Conservation (phyloP, 1,284 basidiomycete genomes). For the Tilletia indica region DNA sequence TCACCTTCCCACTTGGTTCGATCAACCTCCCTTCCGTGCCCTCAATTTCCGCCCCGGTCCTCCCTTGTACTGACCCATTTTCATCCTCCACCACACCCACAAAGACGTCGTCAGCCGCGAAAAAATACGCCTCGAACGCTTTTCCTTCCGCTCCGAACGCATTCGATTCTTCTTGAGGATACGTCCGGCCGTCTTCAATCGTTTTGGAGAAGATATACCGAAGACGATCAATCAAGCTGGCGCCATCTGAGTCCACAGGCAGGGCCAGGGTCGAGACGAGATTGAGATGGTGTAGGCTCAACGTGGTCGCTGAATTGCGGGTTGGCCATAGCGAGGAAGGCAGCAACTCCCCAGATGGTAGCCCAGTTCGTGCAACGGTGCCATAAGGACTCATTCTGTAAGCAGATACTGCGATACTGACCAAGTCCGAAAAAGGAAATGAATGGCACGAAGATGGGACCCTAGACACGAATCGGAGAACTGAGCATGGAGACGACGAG, state of each 20-base stretch:
- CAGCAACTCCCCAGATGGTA: background rate
- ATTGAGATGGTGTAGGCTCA: conserved; percentile 12
- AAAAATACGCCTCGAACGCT: conserved; percentile 6
- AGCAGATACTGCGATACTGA: background rate
- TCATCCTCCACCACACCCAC: background rate
- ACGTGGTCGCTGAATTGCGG: background rate
- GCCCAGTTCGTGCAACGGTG: background rate
- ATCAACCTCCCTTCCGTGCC: background rate
- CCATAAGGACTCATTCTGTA: conserved; percentile 1
- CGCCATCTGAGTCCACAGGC: background rate
- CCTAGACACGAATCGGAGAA: too few relatives aligned
- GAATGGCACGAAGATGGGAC: too few relatives aligned
- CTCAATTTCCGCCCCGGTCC: background rate
- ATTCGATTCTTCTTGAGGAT: background rate
- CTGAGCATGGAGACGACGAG: too few relatives aligned
- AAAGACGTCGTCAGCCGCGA: background rate
- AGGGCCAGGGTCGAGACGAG: background rate
- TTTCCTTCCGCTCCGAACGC: background rate
- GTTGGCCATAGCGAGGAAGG: conserved; percentile 8
- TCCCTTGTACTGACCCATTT: too few relatives aligned
- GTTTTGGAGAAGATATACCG: background rate
- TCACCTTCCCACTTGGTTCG: background rate
- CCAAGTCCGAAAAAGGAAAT: too few relatives aligned
- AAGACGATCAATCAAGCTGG: background rate
- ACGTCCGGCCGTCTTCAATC: conserved; percentile 16